Percentiles rank a stretch among this genome's conserved stretches.
Evolutionary conservation across 1,284 basidiomycete species (phyloP).

Genomic region (Moesziomyces sp.): DNA sequence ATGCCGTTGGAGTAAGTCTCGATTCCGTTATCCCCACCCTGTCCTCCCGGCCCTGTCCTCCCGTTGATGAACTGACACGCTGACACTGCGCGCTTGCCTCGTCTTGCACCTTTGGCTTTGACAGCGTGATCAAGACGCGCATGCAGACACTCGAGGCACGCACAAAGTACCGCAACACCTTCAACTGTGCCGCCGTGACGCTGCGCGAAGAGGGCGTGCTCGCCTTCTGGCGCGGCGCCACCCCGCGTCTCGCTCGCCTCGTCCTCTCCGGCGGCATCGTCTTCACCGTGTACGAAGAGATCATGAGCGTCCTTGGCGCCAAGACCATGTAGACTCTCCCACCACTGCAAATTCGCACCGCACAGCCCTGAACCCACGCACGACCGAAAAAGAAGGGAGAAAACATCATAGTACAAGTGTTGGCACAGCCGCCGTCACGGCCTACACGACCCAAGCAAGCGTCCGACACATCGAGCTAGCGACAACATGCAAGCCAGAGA

Average conservation of each 20-base stretch:
- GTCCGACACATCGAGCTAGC: slow-evolving; percentile 23
- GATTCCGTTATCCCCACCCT: not conserved
- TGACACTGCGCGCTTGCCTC: not conserved
- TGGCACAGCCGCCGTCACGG: slow-evolving; percentile 7
- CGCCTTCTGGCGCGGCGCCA: slow-evolving; percentile 95
- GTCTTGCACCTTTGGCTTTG: not conserved
- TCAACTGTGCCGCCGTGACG: slow-evolving; percentile 79
- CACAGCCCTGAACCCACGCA: not conserved
- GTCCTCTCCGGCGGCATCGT: slow-evolving; percentile 93
- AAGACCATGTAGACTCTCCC: slow-evolving; percentile 35
- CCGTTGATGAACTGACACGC: too few relatives aligned
- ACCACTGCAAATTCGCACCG: not conserved
- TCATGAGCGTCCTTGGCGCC: slow-evolving; percentile 50
- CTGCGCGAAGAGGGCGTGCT: slow-evolving; percentile 78
- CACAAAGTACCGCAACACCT: slow-evolving; percentile 85
- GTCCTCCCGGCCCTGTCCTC: too few relatives aligned
- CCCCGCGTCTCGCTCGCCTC: slow-evolving; percentile 66
- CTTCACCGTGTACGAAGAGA: slow-evolving; percentile 76
- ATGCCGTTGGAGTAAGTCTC: slow-evolving; percentile 63
- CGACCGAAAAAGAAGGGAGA: not conserved
- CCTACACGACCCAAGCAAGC: slow-evolving; percentile 7
- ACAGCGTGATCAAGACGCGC: slow-evolving; percentile 92
- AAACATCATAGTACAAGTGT: slow-evolving; percentile 45
- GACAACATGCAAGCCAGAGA: slow-evolving; percentile 8
- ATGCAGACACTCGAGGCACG: slow-evolving; percentile 93